Percentiles rank a stretch among this genome's conserved stretches.
Conservation (phyloP, 768 basidiomycete genomes). For the Hericium erinaceus region DNA sequence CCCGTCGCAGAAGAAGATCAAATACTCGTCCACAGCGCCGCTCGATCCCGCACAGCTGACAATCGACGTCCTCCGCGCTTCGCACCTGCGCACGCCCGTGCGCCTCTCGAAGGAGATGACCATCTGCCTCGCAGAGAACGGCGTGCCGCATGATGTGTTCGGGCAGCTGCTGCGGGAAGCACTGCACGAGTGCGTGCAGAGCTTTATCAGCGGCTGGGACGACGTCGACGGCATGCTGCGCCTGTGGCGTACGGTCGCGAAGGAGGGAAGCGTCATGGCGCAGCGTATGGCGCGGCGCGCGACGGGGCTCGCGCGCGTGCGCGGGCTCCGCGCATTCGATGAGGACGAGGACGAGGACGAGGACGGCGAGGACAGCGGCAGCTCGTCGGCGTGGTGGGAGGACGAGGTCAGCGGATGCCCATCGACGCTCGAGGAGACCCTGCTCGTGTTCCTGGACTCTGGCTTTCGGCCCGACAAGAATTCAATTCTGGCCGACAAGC, state of each 20-base stretch:
- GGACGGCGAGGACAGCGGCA: constrained; percentile 19
- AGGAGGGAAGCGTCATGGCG: constrained; percentile 15
- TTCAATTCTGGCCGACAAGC: constrained; percentile 43
- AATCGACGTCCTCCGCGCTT: constrained; percentile 46
- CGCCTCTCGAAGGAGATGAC: constrained; percentile 48
- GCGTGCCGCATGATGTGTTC: constrained; percentile 38
- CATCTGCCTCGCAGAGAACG: constrained; percentile 57
- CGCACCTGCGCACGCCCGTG: constrained; percentile 36
- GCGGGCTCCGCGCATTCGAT: constrained; percentile 15
- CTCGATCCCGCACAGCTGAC: constrained; percentile 35
- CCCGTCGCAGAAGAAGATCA: constrained; percentile 25
- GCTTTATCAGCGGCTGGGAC: constrained; percentile 19
- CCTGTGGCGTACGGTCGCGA: constrained; percentile 18
- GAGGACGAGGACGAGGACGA: constrained; percentile 17
- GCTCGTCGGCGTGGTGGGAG: constrained; percentile 62
- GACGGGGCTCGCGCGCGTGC: constrained; percentile 19
- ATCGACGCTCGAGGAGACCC: constrained; percentile 54
- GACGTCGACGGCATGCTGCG: constrained; percentile 10
- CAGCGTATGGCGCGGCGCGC: constrained; percentile 18
- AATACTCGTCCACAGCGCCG: constrained; percentile 22
- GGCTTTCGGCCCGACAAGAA: constrained; percentile 47
- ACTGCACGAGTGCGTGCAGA: constrained; percentile 19
- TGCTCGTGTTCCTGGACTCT: constrained; percentile 44
- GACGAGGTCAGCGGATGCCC: constrained; percentile 54
- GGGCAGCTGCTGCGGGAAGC: constrained; percentile 15